Conservation (phyloP, 2,329 filamentous ascomycete species). For the Talaromyces atroroseus region DNA sequence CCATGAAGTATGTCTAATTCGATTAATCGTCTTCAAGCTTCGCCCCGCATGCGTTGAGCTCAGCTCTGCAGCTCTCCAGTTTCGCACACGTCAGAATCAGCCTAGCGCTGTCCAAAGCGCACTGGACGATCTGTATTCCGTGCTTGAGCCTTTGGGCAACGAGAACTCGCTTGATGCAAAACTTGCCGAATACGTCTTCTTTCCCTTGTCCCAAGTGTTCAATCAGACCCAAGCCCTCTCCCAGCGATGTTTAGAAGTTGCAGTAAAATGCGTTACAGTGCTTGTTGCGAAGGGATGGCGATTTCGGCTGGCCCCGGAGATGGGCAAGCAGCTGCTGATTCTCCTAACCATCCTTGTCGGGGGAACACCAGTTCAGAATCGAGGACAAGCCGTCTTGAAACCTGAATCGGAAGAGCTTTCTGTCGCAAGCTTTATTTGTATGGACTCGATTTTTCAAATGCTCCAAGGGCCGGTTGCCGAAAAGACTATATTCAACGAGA, state of each 20-base stretch:
- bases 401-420: slow-evolving; percentile 65
- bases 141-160: slow-evolving; percentile 35
- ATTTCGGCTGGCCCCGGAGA: slow-evolving; percentile 60
- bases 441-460: slow-evolving; percentile 60
- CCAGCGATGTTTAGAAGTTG: slow-evolving; percentile 63
- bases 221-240: slow-evolving; percentile 68
- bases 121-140: slow-evolving; percentile 40
- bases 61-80: slow-evolving; percentile 48
- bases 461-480: slow-evolving; percentile 47
- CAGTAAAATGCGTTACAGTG: slow-evolving; percentile 67
- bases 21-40: slow-evolving; percentile 38
- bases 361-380: slow-evolving; percentile 56
- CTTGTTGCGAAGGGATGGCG: slow-evolving; percentile 78
- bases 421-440: slow-evolving; percentile 63
- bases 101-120: slow-evolving; percentile 44
- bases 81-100: slow-evolving; percentile 43
- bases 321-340: slow-evolving; percentile 77
- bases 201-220: slow-evolving; percentile 82
- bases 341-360: slow-evolving; percentile 77
- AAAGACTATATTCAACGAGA: slow-evolving; percentile 41
- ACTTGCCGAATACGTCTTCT: slow-evolving; percentile 90
- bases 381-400: slow-evolving; percentile 23
- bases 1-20: slow-evolving; percentile 14
- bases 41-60: slow-evolving; percentile 56
- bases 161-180: slow-evolving; percentile 62